These are phyloP conservation scores for Huntiella savannae DNA, from an alignment of 2,329 filamentous ascomycete species.

Conservation along the genomic window DNA sequence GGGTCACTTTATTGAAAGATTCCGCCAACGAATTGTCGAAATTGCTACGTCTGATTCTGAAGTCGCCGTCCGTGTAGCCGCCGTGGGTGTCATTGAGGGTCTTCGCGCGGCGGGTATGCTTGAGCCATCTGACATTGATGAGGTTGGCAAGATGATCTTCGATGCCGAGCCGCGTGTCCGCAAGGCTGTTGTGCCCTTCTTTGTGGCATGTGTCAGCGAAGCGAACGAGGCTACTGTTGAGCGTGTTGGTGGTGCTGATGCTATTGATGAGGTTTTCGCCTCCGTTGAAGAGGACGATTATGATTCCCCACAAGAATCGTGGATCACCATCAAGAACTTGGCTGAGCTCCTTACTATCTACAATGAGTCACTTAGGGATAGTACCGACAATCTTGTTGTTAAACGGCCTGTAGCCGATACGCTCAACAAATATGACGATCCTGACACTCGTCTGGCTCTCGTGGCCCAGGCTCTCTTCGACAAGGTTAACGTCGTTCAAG, in stretches of 20 bases:
- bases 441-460: conserved; percentile 68
- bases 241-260: conserved; percentile 63
- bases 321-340: conserved; percentile 83
- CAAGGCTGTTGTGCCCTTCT: conserved; percentile 78
- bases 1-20: conserved; percentile 83
- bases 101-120: conserved; percentile 71
- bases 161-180: conserved; percentile 70
- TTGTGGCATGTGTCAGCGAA: conserved; percentile 71
- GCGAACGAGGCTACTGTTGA: conserved; percentile 63
- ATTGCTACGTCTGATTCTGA: conserved; percentile 82
- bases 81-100: conserved; percentile 64
- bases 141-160: conserved; percentile 72
- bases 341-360: conserved; percentile 70
- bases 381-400: conserved; percentile 6
- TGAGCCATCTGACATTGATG: conserved; percentile 79
- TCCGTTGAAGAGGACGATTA: conserved; percentile 57
- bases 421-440: conserved; percentile 41
- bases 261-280: conserved; percentile 54
- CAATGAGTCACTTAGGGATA: conserved; percentile 25
- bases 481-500: conserved; percentile 57
- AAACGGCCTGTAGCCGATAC: conserved; percentile 26
- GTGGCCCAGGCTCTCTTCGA: conserved; percentile 76
- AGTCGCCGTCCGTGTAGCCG: conserved; percentile 55
- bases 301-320: conserved; percentile 57
- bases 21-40: conserved; percentile 71